A percentile compares a stretch with the other conserved stretches of the same genome.
Conservation (phyloP, 148 eudicot species). For the Vaccinium myrtillus region DNA sequence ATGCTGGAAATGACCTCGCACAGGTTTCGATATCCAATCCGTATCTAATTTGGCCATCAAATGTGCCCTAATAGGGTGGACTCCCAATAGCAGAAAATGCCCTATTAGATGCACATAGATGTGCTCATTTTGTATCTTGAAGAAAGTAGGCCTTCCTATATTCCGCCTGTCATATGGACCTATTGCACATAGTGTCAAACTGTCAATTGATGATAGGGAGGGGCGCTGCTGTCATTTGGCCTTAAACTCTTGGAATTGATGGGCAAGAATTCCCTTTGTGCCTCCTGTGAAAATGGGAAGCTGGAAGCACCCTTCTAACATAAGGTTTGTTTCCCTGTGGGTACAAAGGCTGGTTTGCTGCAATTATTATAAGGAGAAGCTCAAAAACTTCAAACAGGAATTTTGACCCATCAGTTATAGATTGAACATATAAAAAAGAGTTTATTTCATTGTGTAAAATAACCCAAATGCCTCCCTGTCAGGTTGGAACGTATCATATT, state of each 20-base stretch:
- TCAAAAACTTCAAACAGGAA: neutral
- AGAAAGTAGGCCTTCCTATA: neutral
- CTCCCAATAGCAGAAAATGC: neutral
- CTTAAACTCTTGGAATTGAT: neutral
- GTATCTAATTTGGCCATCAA: neutral
- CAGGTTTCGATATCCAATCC: neutral
- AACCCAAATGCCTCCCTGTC: constrained; percentile 7
- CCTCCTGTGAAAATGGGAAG: constrained; percentile 5
- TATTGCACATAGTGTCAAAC: neutral
- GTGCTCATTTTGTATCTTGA: no score
- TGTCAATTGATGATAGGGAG: neutral
- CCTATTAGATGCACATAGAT: neutral
- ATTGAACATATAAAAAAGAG: neutral
- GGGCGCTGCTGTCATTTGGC: neutral
- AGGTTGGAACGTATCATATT: constrained; percentile 86
- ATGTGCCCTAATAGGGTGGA: neutral
- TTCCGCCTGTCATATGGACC: neutral
- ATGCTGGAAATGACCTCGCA: neutral
- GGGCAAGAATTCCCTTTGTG: constrained; percentile 5
- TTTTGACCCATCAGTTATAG: neutral
- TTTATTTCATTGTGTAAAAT: neutral
- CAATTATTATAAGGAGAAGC: neutral
- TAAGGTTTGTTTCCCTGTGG: neutral
- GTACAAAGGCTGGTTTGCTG: constrained; percentile 8
- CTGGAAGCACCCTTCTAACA: constrained; percentile 5